Conservation (phyloP, 306 rosid genomes). For the Amphicarpaea edgeworthii region DNA sequence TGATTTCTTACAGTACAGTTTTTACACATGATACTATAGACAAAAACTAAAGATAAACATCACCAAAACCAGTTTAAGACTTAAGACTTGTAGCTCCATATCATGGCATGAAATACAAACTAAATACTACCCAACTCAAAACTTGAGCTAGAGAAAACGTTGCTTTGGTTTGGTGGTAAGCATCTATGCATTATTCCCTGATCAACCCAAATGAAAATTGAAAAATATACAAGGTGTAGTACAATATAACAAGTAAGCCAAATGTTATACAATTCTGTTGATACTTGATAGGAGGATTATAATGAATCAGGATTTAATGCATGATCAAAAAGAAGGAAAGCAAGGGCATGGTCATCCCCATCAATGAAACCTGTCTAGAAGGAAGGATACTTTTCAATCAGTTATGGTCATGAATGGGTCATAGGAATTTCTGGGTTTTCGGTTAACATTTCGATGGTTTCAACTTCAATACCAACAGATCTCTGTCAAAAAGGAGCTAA, state of each 20-base stretch:
- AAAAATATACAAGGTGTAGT: constrained; percentile 48
- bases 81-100: constrained; percentile 1
- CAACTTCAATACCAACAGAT: constrained; percentile 18
- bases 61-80: constrained; percentile 3
- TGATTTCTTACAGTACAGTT: not conserved
- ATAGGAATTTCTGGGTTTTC: constrained; percentile 16
- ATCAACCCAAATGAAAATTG: constrained; percentile 29
- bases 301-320: constrained; percentile 44
- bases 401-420: constrained; percentile 31
- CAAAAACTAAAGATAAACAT: not conserved
- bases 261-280: constrained; percentile 39
- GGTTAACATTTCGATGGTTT: constrained; percentile 22
- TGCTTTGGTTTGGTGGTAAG: constrained; percentile 12
- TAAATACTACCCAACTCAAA: constrained; percentile 7
- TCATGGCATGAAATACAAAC: constrained; percentile 33
- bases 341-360: constrained; percentile 42
- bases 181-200: constrained; percentile 50
- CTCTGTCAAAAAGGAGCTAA: constrained; percentile 33
- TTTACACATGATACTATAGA: not conserved
- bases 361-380: constrained; percentile 30
- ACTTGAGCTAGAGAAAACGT: constrained; percentile 13
- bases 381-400: constrained; percentile 25
- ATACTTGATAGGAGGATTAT: constrained; percentile 29
- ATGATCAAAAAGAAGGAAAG: constrained; percentile 37
- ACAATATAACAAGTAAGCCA: constrained; percentile 34